Conservation (phyloP, 768 basidiomycete species). For the Lyophyllum atratum region DNA sequence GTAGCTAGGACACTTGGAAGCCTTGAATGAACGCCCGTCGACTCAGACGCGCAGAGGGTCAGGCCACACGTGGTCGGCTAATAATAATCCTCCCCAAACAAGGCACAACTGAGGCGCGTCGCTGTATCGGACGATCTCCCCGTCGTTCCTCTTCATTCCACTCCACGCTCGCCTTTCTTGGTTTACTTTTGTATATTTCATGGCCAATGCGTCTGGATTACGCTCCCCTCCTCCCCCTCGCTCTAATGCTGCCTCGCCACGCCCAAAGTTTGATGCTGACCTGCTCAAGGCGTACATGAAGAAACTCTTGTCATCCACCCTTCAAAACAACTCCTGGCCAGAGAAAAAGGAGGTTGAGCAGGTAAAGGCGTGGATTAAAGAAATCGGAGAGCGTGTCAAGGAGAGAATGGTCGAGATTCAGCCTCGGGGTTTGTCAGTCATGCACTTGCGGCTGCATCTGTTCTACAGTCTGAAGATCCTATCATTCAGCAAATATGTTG, state of each 20-base stretch:
- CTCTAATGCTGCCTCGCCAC: conserved; percentile 59
- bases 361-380: conserved; percentile 76
- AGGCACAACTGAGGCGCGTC: conserved; percentile 15
- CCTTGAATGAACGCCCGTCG: no score
- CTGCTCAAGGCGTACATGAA: conserved; percentile 79
- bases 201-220: conserved; percentile 37
- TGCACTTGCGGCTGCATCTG: conserved; percentile 4
- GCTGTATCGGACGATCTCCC: conserved; percentile 1
- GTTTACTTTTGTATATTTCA: background rate
- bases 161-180: background rate
- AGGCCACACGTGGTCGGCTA: conserved; percentile 21
- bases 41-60: conserved; percentile 3
- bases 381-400: conserved; percentile 83
- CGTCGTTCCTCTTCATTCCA: background rate
- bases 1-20: background rate
- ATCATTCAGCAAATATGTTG: conserved; percentile 75
- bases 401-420: conserved; percentile 86
- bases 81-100: conserved; percentile 17
- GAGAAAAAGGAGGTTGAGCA: conserved; percentile 68
- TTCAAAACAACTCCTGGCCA: conserved; percentile 68
- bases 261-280: conserved; percentile 71
- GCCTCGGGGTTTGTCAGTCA: conserved; percentile 77
- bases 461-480: conserved; percentile 13
- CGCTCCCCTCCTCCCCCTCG: conserved; percentile 66
- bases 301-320: conserved; percentile 71